Conservation (phyloP, 2,329 filamentous ascomycete genomes). For the Aspergillus sp. region DNA sequence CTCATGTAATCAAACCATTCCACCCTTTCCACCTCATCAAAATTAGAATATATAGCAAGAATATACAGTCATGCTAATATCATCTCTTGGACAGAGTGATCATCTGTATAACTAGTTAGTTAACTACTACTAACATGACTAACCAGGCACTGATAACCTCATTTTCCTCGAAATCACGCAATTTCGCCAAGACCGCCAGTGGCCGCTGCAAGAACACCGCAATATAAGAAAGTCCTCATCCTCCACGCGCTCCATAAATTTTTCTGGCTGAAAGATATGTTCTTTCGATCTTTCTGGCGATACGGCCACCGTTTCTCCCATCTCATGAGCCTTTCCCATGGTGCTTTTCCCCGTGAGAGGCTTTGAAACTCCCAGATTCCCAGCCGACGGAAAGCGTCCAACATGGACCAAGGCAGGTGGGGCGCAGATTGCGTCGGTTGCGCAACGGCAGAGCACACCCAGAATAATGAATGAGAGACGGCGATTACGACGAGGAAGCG, state of each 20-base stretch:
- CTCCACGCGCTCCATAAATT: conserved; percentile 6
- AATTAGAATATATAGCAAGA: not conserved
- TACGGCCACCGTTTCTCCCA: too few species aligned
- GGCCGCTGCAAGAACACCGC: conserved; percentile 8
- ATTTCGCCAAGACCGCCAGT: conserved; percentile 27
- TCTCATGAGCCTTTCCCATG: too few species aligned
- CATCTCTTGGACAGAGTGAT: too few species aligned
- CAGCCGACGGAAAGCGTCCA: conserved; percentile 20
- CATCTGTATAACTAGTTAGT: too few species aligned
- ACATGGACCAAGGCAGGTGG: conserved; percentile 11
- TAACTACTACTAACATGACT: not conserved
- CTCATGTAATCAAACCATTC: too few species aligned
- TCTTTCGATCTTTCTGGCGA: too few species aligned
- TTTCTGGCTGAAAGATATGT: not conserved
- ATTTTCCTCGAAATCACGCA: conserved; percentile 23
- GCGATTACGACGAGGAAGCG: too few species aligned
- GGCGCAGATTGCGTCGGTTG: conserved; percentile 12
- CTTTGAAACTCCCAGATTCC: too few species aligned
- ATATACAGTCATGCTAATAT: not conserved
- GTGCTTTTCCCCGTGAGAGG: too few species aligned
- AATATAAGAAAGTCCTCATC: conserved; percentile 24
- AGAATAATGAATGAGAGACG: too few species aligned
- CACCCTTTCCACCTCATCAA: not conserved
- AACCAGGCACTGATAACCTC: conserved; percentile 1
- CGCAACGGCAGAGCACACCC: not conserved